A percentile compares a stretch with the other conserved stretches of the same genome.
phyloP scores from a whole-genome alignment of 352 stramenopile species.

The Phytophthora fragariae region DNA sequence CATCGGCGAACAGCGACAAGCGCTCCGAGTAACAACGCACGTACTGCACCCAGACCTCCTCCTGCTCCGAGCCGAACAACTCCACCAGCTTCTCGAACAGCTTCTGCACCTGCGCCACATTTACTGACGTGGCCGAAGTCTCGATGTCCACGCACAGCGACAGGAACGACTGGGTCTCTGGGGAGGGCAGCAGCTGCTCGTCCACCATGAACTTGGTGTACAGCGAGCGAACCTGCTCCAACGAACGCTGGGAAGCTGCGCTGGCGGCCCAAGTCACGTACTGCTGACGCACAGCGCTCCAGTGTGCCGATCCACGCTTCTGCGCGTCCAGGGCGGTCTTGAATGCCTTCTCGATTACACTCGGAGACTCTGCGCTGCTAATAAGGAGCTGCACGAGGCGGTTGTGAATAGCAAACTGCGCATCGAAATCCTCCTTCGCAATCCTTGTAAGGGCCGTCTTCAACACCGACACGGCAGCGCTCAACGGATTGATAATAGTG shows the following conservation, averaged over 20 bases:
- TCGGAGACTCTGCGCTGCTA: conserved; percentile 29
- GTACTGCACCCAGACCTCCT: conserved; percentile 83
- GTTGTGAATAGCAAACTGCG: conserved; percentile 55
- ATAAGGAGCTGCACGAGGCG: conserved; percentile 70
- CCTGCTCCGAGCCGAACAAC: conserved; percentile 62
- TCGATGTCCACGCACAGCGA: conserved; percentile 77
- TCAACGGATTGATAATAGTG: conserved; percentile 35
- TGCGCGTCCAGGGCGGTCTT: conserved; percentile 58
- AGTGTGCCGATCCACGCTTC: conserved; percentile 55
- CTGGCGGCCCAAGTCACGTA: conserved; percentile 68
- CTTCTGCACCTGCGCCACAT: conserved; percentile 54
- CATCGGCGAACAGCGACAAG: conserved; percentile 63
- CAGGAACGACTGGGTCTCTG: conserved; percentile 73
- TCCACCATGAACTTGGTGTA: conserved; percentile 79
- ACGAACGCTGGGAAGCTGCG: conserved; percentile 31
- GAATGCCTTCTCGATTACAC: conserved; percentile 55
- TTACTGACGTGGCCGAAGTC: conserved; percentile 48
- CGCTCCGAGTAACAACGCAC: conserved; percentile 49
- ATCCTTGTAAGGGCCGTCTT: conserved; percentile 56
- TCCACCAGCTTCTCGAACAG: conserved; percentile 89
- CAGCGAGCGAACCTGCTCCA: conserved; percentile 51
- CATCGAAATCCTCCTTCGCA: conserved; percentile 47
- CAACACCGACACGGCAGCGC: conserved; percentile 54
- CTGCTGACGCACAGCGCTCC: conserved; percentile 67
- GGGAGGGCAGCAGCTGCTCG: conserved; percentile 68